These are phyloP conservation scores for Leccinum disarticulatum DNA, from an alignment of 768 basidiomycete species.

Conservation along the genomic window DNA sequence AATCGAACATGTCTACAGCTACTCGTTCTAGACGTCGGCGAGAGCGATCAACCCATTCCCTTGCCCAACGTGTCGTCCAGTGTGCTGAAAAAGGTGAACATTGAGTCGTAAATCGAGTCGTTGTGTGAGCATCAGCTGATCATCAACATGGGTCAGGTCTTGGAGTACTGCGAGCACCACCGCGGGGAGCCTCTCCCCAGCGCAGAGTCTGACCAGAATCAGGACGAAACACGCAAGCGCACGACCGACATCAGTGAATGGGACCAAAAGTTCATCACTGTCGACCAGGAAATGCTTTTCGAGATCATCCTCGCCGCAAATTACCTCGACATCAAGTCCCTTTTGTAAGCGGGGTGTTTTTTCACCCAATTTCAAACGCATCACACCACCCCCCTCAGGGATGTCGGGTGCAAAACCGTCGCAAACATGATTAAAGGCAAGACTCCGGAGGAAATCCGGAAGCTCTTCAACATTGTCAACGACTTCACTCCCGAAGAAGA, in stretches of 20 bases:
- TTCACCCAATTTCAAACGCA: conserved; percentile 2
- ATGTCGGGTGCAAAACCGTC: conserved; percentile 97
- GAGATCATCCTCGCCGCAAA: conserved; percentile 99
- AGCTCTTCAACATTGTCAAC: conserved; percentile 96
- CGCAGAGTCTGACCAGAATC: conserved; percentile 73
- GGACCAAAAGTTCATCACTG: conserved; percentile 98
- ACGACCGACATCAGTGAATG: conserved; percentile 99
- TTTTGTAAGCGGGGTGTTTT: conserved; percentile 63
- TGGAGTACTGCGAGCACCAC: conserved; percentile 99
- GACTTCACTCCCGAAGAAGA: conserved; percentile 99
- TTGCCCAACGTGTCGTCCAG: conserved; percentile 91
- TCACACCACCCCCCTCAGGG: conserved; percentile 49
- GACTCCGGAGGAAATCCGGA: conserved; percentile 98
- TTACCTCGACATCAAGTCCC: conserved; percentile 98
- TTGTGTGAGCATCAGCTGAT: conserved; percentile 5
- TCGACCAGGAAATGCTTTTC: conserved; percentile 99
- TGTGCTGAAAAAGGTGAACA: conserved; percentile 83
- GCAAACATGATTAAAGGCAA: conserved; percentile 99
- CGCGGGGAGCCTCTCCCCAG: conserved; percentile 94
- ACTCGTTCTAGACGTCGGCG: conserved; percentile 74
- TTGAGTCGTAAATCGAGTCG: not conserved
- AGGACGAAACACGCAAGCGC: conserved; percentile 94
- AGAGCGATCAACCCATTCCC: conserved; percentile 92
- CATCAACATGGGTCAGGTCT: conserved; percentile 55
- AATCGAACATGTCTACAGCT: not conserved